Evolutionary conservation across 1,139 yeast species (phyloP), one percentile per base, ranked within the genome.

Genomic region (Kodamaea fungicola): DNA sequence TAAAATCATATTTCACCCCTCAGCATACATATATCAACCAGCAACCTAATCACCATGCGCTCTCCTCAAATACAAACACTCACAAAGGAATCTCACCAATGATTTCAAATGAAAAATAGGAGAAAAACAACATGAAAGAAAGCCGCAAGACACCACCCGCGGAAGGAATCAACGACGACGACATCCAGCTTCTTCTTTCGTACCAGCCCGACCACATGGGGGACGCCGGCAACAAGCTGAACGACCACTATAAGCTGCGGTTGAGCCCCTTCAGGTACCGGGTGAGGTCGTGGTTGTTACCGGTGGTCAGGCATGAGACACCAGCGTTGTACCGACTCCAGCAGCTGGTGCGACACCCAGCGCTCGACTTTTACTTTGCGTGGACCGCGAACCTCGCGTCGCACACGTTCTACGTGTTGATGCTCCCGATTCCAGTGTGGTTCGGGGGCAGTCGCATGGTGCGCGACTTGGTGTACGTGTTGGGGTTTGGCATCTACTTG

Each of bases 311-410:
- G 31, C 56, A 66, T 41, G 97, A 92, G 57, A 82, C 95, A 0
- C 78, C 74, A 2, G 46, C 73, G 3, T 57, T 92, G 21, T 71
- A 75, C n/a, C 50, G 52, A 3, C 61, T 87, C 43, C 98, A 92
- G 62, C 43, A 51, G 6, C 40, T 47, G 16, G 50, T 72, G 16
- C 65, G 95, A 39, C 61, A 62, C 27, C 75, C 80, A 3, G 42
- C 63, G 22, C 63, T 83, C 39, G 97, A 90, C 60, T 57, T 71
- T 32, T 92, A 84, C 57, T 92, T 92, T 61, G 87, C 95, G 9
- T 79, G 88, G 71, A 77, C 95, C 2, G 97, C 98, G 16, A 83
- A 85, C 52, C 67, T 92, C 46, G 98, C 97, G 0, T 78, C 95
- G 7, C 98, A 92, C 59, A 88, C 96, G 0, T 92, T 92, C 56